These are phyloP conservation scores for Phytopythium helicoides DNA, from an alignment of 352 stramenopile species.

Conservation along the genomic window DNA sequence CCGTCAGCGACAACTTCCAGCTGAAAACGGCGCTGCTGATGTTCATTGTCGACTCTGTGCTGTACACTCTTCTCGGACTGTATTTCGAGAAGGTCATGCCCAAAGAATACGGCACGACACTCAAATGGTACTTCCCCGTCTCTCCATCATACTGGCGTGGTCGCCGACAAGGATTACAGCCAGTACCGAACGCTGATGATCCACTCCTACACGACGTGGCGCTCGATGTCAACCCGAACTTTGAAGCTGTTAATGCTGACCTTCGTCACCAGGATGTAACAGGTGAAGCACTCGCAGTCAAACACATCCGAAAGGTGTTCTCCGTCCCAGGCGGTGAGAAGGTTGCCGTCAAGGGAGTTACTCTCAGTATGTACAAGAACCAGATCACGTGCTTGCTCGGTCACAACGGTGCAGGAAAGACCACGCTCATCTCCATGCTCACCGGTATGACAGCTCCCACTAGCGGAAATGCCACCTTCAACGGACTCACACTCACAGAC, in stretches of 20 bases:
- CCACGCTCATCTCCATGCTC: conserved; percentile 90
- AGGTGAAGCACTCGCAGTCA: conserved; percentile 40
- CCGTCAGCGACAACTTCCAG: conserved; percentile 50
- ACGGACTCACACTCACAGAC: conserved; percentile 61
- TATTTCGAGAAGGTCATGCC: conserved; percentile 92
- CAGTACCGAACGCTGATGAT: too few relatives aligned
- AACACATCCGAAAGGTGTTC: conserved; percentile 64
- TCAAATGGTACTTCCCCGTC: conserved; percentile 92
- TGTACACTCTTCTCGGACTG: conserved; percentile 87
- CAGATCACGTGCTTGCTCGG: conserved; percentile 91
- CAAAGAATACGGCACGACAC: conserved; percentile 83
- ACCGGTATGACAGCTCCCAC: conserved; percentile 76
- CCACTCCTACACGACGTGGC: conserved; percentile 24
- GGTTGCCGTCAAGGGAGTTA: conserved; percentile 76
- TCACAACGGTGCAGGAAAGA: conserved; percentile 92
- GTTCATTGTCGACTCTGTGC: conserved; percentile 78
- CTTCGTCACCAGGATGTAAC: conserved; percentile 33
- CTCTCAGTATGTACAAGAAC: conserved; percentile 87
- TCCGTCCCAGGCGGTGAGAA: conserved; percentile 70
- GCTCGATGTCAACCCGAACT: conserved; percentile 29
- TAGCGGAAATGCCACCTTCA: conserved; percentile 57
- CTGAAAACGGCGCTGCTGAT: conserved; percentile 59
- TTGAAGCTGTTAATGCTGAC: conserved; percentile 35
- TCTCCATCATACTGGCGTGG: conserved; percentile 41
- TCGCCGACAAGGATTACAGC: too few relatives aligned